phyloP scores from a whole-genome alignment of 805 yeast genomes.

The Spencermartinsiella europaea region DNA sequence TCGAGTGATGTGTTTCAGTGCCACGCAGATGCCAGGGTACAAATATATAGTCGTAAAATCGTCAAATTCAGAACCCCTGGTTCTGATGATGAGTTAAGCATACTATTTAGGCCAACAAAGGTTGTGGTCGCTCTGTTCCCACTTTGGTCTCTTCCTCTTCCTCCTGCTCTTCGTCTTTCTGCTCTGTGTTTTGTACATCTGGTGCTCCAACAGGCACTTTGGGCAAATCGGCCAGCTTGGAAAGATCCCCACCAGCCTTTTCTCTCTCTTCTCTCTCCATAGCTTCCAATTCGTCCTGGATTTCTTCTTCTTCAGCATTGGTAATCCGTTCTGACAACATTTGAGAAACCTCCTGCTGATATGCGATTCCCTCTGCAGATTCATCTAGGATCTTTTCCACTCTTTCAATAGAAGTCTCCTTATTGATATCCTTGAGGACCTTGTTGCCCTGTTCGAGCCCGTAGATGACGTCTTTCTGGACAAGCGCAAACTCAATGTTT shows the following conservation, averaged over 20 bases:
- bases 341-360: constrained; percentile 52
- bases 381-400: constrained; percentile 84
- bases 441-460: constrained; percentile 79
- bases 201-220: constrained; percentile 7
- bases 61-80: no score
- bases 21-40: neutral
- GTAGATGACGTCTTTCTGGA: constrained; percentile 76
- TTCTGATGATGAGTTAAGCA: no score
- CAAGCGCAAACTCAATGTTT: constrained; percentile 75
- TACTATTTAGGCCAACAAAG: constrained; percentile 14
- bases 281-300: constrained; percentile 29
- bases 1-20: neutral
- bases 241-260: constrained; percentile 4
- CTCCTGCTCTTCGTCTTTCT: constrained; percentile 7
- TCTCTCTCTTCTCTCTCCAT: constrained; percentile 21
- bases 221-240: constrained; percentile 3
- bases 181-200: constrained; percentile 3
- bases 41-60: no score
- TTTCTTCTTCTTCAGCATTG: constrained; percentile 33
- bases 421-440: constrained; percentile 68
- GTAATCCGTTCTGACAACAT: constrained; percentile 35
- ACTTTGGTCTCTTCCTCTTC: constrained; percentile 8
- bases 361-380: constrained; percentile 70
- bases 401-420: constrained; percentile 68
- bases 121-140: constrained; percentile 10